phyloP scores from a whole-genome alignment of 768 basidiomycete species.

The Rhodotorula graminis region DNA sequence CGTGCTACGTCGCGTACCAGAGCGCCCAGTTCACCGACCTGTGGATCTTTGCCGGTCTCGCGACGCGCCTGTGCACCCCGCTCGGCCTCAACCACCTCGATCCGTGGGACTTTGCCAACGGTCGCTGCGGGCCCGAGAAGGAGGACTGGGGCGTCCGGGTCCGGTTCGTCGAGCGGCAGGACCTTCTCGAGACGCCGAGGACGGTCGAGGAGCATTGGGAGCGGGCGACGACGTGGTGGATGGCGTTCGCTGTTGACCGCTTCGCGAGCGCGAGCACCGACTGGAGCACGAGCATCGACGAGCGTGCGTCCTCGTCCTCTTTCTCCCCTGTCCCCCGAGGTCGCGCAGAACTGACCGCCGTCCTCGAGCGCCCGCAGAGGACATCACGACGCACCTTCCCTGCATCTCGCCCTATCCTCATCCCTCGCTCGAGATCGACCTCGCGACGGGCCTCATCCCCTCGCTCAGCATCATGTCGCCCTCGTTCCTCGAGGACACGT shows the following conservation, averaged over 20 bases:
- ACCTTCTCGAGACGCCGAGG: constrained; percentile 10
- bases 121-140: background rate
- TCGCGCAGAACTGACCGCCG: too few relatives aligned
- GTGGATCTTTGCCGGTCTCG: constrained; percentile 30
- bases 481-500: constrained; percentile 16
- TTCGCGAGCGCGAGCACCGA: constrained; percentile 34
- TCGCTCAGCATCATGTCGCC: constrained; percentile 11
- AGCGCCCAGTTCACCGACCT: constrained; percentile 25
- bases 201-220: constrained; percentile 29
- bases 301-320: constrained; percentile 5
- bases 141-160: constrained; percentile 30
- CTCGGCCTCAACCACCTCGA: constrained; percentile 35
- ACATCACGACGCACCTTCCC: constrained; percentile 33
- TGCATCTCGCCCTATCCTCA: constrained; percentile 9
- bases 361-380: background rate
- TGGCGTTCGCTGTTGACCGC: constrained; percentile 38
- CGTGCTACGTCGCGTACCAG: constrained; percentile 25
- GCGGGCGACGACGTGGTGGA: constrained; percentile 29
- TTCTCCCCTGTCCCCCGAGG: too few relatives aligned
- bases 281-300: constrained; percentile 38
- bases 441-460: constrained; percentile 4
- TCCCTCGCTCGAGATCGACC: constrained; percentile 19
- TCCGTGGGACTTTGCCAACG: constrained; percentile 27
- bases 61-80: constrained; percentile 30
- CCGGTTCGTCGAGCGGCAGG: constrained; percentile 3